These are phyloP conservation scores for Arabidopsis hybrid DNA, from an alignment of 441 rosid genomes.

Conservation along the genomic window DNA sequence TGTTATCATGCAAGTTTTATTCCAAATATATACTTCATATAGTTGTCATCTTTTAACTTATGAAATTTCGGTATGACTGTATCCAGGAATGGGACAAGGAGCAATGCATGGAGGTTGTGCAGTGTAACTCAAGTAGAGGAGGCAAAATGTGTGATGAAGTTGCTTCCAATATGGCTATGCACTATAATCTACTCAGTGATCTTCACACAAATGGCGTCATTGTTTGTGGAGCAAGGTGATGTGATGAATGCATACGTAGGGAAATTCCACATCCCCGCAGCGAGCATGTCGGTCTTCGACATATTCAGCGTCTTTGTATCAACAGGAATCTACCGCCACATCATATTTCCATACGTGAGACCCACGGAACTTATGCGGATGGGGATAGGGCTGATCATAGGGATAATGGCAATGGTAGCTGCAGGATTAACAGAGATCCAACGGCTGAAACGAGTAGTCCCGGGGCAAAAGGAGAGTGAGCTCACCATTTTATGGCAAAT, in stretches of 20 bases:
- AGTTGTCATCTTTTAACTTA: neutral
- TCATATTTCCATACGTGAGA: constrained; percentile 71
- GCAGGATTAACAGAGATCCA: constrained; percentile 80
- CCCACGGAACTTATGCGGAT: constrained; percentile 82
- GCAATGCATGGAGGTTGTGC: constrained; percentile 76
- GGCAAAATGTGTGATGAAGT: constrained; percentile 84
- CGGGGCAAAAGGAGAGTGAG: constrained; percentile 63
- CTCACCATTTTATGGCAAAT: constrained; percentile 88
- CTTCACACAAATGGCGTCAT: constrained; percentile 94
- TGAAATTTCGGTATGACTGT: neutral
- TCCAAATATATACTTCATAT: neutral
- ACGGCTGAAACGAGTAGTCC: constrained; percentile 54
- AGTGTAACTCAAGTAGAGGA: constrained; percentile 94
- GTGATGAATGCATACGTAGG: constrained; percentile 68
- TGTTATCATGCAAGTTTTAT: no score
- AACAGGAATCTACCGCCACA: constrained; percentile 72
- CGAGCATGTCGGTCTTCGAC: constrained; percentile 94
- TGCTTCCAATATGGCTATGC: constrained; percentile 91
- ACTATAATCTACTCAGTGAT: constrained; percentile 91
- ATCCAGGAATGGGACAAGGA: constrained; percentile 20
- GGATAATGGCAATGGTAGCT: constrained; percentile 81
- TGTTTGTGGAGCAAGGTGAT: constrained; percentile 92
- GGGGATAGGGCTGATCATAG: constrained; percentile 86
- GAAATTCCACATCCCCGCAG: constrained; percentile 79
- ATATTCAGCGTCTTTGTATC: constrained; percentile 77